Conservation (phyloP, 2,329 filamentous ascomycete species). For the Neurospora sp. region DNA sequence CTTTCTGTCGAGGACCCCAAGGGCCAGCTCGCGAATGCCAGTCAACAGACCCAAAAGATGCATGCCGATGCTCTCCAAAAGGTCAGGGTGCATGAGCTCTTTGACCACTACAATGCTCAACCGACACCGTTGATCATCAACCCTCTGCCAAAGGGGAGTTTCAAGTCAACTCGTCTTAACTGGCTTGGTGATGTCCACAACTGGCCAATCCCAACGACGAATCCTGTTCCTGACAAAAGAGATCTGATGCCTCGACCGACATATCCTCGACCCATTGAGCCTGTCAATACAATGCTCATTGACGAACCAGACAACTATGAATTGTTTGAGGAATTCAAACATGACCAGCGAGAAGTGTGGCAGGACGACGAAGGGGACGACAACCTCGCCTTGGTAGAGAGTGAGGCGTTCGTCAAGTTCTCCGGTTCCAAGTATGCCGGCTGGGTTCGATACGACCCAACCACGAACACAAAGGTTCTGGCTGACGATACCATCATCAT, state of each 20-base stretch:
- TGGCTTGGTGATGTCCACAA: constrained; percentile 7
- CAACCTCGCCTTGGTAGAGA: constrained; percentile 28
- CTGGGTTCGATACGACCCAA: constrained; percentile 9
- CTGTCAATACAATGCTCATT: constrained; percentile 31
- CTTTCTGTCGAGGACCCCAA: constrained; percentile 19
- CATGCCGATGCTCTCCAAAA: constrained; percentile 24
- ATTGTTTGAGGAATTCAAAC: constrained; percentile 2
- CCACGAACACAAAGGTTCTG: constrained; percentile 8
- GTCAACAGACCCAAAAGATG: constrained; percentile 13
- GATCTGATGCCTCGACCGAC: constrained; percentile 23
- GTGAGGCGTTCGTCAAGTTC: constrained; percentile 25
- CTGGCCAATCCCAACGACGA: constrained; percentile 6
- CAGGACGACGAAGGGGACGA: background rate
- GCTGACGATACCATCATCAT: constrained; percentile 14
- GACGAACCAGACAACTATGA: constrained; percentile 33
- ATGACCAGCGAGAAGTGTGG: constrained; percentile 16
- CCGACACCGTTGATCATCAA: constrained; percentile 18
- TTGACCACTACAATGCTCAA: constrained; percentile 27
- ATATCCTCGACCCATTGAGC: constrained; percentile 11
- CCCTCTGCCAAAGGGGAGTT: constrained; percentile 16
- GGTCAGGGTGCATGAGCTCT: constrained; percentile 25
- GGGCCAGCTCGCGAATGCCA: constrained; percentile 17
- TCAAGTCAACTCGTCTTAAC: constrained; percentile 19
- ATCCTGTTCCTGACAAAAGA: constrained; percentile 13
- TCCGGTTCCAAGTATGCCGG: constrained; percentile 12